Evolutionary conservation across 2,329 filamentous ascomycete genomes (phyloP), one percentile per base, ranked within the genome.

Genomic region (Hypoxylon sp.): DNA sequence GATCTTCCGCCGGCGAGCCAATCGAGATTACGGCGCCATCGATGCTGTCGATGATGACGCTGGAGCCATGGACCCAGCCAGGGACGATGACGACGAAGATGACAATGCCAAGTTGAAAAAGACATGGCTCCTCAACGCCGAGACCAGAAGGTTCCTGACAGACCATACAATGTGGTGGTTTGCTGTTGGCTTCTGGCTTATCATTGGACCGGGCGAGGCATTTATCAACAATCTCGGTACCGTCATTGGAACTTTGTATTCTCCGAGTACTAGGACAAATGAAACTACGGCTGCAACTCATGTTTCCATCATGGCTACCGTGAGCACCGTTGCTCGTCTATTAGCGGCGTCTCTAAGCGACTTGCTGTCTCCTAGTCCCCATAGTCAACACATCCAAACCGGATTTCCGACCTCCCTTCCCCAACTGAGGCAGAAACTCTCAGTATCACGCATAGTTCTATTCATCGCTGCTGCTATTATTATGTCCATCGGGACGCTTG

Each of bases 161-260:
- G 96, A 99, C 74, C 90, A 88, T 67, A 98, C 94, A 11, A 98
- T 98, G 95, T 99, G 95, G 95, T 92, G 90, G 78, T 91, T 99
- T 73, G 94, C 95, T 0, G 83, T 91, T 0, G 95, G 94, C 20
- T 98, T 99, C 81, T 93, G 98, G 80, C 87, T 98, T 70, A 93
- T 97, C 74, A 93, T 95, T 60, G 96, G 96, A 0, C 95, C 96
- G 0, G 95, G 95, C n/a, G 96, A 99, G 81, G 93, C 95, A 10
- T 99, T 98, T 79, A 94, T 98, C 82, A 99, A 98, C 82, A 99
- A 98, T 75, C 84, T 99, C 8, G 96, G 96, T 37, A 98, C 95
- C 25, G 91, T 99, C 68, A 95, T 98, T 74, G 91, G 92, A 73
- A 97, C 95, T 0, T 85, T 98, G 2, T 93, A 92, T 49, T 87